Conservation (phyloP, 1,284 basidiomycete genomes). For the Mixia osmundae region DNA sequence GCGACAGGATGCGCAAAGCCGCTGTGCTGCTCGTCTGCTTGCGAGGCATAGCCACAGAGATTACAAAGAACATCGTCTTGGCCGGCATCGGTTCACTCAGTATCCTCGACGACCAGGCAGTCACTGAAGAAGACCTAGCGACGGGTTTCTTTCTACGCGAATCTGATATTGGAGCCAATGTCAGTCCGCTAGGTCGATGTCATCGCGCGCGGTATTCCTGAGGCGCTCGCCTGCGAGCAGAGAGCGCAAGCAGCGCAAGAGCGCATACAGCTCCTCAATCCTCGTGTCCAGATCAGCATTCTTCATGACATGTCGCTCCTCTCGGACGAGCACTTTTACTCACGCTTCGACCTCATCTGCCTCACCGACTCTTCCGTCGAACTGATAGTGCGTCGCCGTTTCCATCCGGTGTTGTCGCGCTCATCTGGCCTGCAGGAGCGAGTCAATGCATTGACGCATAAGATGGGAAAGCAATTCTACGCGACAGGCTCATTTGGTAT, state of each 20-base stretch:
- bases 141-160: conserved; percentile 85
- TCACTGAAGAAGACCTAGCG: conserved; percentile 50
- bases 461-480: conserved; percentile 48
- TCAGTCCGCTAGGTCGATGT: conserved; percentile 21
- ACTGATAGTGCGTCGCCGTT: conserved; percentile 36
- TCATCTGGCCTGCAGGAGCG: background rate
- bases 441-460: conserved; percentile 29
- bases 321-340: conserved; percentile 21
- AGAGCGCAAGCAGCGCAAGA: conserved; percentile 57
- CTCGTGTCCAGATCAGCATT: conserved; percentile 58
- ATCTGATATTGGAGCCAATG: conserved; percentile 69
- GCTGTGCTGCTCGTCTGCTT: conserved; percentile 66
- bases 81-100: conserved; percentile 33
- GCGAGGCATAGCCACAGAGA: conserved; percentile 72
- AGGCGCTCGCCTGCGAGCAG: conserved; percentile 26
- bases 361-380: conserved; percentile 19
- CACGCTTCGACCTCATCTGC: conserved; percentile 22
- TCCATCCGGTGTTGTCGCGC: background rate
- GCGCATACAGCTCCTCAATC: conserved; percentile 71
- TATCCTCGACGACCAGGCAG: conserved; percentile 29
- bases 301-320: conserved; percentile 26
- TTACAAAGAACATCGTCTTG: conserved; percentile 64
- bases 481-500: conserved; percentile 73
- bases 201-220: background rate
- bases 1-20: conserved; percentile 64